Evolutionary conservation across 352 stramenopile genomes (phyloP).

Genomic region (Globisporangium lucens): DNA sequence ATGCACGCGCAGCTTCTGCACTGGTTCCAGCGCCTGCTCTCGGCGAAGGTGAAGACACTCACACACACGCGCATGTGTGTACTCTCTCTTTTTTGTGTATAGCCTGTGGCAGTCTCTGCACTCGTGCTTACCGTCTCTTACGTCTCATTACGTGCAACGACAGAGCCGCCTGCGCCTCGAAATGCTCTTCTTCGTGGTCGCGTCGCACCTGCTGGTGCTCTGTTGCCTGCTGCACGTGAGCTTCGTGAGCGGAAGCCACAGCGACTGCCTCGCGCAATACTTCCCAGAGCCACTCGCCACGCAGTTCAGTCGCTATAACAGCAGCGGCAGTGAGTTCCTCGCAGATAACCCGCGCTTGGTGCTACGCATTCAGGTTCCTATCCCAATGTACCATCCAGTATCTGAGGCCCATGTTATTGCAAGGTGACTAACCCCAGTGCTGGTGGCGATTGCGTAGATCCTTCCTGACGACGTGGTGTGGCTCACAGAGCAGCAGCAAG

Average conservation of each 20-base stretch:
- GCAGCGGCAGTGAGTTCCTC: neutral
- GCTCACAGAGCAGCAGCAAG: neutral
- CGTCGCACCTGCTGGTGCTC: slow-evolving; percentile 48
- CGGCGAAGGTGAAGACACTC: slow-evolving; percentile 30
- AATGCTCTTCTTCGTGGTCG: slow-evolving; percentile 54
- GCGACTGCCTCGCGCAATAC: slow-evolving; percentile 37
- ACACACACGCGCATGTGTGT: neutral
- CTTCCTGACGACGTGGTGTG: slow-evolving; percentile 2
- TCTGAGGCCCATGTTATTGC: too few species aligned
- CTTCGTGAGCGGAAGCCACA: slow-evolving; percentile 34
- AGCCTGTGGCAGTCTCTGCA: neutral
- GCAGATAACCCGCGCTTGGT: slow-evolving; percentile 14
- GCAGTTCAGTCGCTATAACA: neutral
- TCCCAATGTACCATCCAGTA: neutral
- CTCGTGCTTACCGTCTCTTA: too few species aligned
- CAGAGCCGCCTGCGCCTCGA: slow-evolving; percentile 56
- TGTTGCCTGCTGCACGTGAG: slow-evolving; percentile 50
- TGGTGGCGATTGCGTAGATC: slow-evolving; percentile 1
- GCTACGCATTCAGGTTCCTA: slow-evolving; percentile 36
- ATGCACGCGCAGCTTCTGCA: slow-evolving; percentile 64
- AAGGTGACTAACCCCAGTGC: neutral
- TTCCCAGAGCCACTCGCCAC: slow-evolving; percentile 9
- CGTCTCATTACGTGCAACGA: neutral
- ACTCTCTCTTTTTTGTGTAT: neutral
- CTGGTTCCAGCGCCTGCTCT: slow-evolving; percentile 38